Base-by-base conservation (phyloP, 495 filamentous ascomycete species). In the Trichoderma orchidacearum region DNA sequence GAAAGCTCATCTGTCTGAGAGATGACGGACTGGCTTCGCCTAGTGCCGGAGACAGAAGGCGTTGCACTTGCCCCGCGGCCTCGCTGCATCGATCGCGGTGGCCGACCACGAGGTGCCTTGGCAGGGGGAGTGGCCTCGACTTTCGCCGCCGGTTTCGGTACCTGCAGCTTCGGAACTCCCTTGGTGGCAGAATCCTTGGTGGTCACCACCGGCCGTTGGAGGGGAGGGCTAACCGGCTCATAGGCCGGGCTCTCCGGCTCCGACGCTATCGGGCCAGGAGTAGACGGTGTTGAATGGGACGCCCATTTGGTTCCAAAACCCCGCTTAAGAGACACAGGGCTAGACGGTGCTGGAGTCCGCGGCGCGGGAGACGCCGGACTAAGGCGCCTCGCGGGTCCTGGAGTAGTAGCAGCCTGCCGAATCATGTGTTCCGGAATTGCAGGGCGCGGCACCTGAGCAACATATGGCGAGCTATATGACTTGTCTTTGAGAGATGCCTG, bases 21-120 rank as follows among this genome's bases (percentile, higher is more conserved):
- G 30, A 71, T 62, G 12, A 82, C 68, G 4, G 85, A 88, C 45
- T 76, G 73, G 55, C 80, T 82, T 51, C 81, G 73, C 54, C 77
- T 79, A n/a, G 72, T 34, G 15, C 50, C 28, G 5, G 18, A 35
- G 27, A 65, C 23, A 56, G 31, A 13, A 68, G 64, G 3, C 60
- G 60, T 50, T 61, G 64, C 27, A 72, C 61, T 45, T 63, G 70
- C 0, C 79, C 78, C 3, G 81, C 83, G 27, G 75, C 80, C 30
- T 38, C 21, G 30, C 21, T 34, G 31, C 51, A 30, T 50, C 48
- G 41, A 23, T 52, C 56, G 62, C 21, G 61, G 61, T 41, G 61
- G 58, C 12, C 70, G 48, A 41, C 63, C 65, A 70, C 75, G 62
- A 61, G 63, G 56, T 45, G 69, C 54, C 60, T 32, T 50, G 52